Base-by-base conservation (phyloP, 2,329 filamentous ascomycete species). In the Aspergillus neotritici region DNA sequence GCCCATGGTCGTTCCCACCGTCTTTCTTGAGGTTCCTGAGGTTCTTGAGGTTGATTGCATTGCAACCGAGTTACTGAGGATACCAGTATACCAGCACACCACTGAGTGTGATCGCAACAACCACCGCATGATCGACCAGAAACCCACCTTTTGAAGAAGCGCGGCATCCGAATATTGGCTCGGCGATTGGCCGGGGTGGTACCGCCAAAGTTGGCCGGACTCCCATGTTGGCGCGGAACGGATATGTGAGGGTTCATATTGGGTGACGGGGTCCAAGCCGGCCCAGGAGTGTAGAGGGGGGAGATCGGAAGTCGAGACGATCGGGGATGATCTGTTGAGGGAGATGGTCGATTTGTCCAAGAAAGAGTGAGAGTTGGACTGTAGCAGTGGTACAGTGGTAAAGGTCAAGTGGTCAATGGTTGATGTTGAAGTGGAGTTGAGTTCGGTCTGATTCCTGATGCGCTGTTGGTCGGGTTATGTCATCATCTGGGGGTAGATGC, bases 71-170 rank as follows among this genome's bases (percentile, higher is more conserved):
- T 17, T 17, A 17, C 17, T 17, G 17, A 17, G 17, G 3, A 17
- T 17, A 17, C 17, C 17, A 17, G 17, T 21, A 21, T 6, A 21
- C 21, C 21, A 21, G 5, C 7, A 21, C 21, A 6, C 21, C 21
- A 25, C 21, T 9, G 21, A 25, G 6, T 3, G 21, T 3, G 21
- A 25, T 14, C 32, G 16, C 31, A 21, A 16, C 14, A 13, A 13
- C 17, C 33, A 13, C 17, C 33, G 28, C 25, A 34, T 16, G n/a
- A 17, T 12, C 11, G 4, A 32, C 28, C 34, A 13, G 17, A 12
- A 41, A 32, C 54, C 38, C 44, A 75, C 72, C 80, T 74, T 58
- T 81, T 80, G 69, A 84, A 83, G 72, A 83, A 83, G 53, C 79
- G 77, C 51, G 80, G 80, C 73, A 83, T 79, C 35, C 77, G 75